These are phyloP conservation scores for Saturnispora serradocipensis DNA, from an alignment of 805 yeast genomes.

Conservation along the genomic window DNA sequence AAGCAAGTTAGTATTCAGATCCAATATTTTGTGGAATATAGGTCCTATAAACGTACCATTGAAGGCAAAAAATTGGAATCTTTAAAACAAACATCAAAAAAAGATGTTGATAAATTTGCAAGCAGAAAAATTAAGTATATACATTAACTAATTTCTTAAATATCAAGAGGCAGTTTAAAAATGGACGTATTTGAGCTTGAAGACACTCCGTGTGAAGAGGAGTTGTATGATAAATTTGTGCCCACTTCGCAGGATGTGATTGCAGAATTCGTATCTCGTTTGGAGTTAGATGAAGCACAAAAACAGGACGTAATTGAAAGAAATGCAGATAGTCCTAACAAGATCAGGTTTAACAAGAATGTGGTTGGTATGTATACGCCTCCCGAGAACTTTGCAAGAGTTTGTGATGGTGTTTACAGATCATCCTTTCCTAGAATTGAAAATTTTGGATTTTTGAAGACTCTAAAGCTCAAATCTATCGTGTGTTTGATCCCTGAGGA, in stretches of 20 bases:
- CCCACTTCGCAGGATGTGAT: constrained; percentile 21
- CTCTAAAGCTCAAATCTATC: constrained; percentile 59
- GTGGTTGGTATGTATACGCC: constrained; percentile 33
- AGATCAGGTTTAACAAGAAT: constrained; percentile 5
- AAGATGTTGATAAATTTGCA: background rate
- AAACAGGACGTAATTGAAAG: background rate
- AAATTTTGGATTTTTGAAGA: constrained; percentile 62
- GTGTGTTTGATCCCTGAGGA: constrained; percentile 86
- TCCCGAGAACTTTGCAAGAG: constrained; percentile 90
- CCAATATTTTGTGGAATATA: background rate
- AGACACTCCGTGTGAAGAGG: constrained; percentile 21
- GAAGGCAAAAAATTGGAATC: background rate
- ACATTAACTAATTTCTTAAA: background rate
- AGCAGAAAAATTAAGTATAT: background rate
- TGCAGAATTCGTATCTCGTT: constrained; percentile 12
- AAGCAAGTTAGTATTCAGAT: background rate
- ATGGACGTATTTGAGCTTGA: constrained; percentile 2
- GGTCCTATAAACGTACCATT: background rate
- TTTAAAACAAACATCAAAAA: background rate
- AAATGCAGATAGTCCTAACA: constrained; percentile 2
- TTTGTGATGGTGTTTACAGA: constrained; percentile 69
- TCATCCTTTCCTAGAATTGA: constrained; percentile 84
- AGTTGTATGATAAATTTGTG: constrained; percentile 23
- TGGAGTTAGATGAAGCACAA: background rate
- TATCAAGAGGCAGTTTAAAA: background rate